These are phyloP conservation scores for Plasmopara muralis DNA, from an alignment of 352 stramenopile species.

Conservation along the genomic window DNA sequence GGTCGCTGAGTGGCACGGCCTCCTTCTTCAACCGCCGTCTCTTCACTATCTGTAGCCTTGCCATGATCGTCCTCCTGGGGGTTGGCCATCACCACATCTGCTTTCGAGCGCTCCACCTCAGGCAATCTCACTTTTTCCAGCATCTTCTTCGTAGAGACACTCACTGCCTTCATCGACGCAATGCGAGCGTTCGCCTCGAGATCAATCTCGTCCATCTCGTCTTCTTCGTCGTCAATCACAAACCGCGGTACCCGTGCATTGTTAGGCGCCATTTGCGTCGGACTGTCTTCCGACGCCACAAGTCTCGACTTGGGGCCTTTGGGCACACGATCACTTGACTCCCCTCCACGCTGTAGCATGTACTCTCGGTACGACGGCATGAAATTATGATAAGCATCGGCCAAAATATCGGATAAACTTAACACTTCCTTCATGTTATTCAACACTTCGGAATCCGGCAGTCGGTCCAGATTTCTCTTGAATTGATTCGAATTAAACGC, in stretches of 20 bases:
- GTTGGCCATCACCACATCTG: constrained; percentile 22
- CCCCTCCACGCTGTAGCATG: constrained; percentile 69
- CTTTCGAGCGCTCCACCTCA: neutral
- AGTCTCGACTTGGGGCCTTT: constrained; percentile 38
- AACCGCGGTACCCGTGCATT: constrained; percentile 53
- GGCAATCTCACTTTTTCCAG: constrained; percentile 10
- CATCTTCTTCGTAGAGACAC: constrained; percentile 2
- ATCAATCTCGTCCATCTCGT: constrained; percentile 36
- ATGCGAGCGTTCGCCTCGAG: constrained; percentile 22
- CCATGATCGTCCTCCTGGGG: constrained; percentile 23
- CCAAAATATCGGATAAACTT: constrained; percentile 69
- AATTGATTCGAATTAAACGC: constrained; percentile 83
- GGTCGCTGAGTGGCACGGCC: neutral
- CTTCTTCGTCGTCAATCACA: constrained; percentile 71
- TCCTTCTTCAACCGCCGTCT: no score
- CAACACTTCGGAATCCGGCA: constrained; percentile 75
- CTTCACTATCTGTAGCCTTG: constrained; percentile 8
- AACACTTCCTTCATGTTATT: constrained; percentile 88
- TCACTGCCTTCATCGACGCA: constrained; percentile 3
- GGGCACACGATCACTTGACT: constrained; percentile 22
- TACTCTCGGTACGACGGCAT: constrained; percentile 84
- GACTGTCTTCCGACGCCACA: constrained; percentile 41
- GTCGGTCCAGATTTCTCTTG: constrained; percentile 61
- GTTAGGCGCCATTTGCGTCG: constrained; percentile 46
- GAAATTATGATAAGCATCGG: constrained; percentile 84